A percentile compares a stretch with the other conserved stretches of the same genome.
Conservation (phyloP, 2,329 filamentous ascomycete genomes). For the Colletotrichum higginsianum region DNA sequence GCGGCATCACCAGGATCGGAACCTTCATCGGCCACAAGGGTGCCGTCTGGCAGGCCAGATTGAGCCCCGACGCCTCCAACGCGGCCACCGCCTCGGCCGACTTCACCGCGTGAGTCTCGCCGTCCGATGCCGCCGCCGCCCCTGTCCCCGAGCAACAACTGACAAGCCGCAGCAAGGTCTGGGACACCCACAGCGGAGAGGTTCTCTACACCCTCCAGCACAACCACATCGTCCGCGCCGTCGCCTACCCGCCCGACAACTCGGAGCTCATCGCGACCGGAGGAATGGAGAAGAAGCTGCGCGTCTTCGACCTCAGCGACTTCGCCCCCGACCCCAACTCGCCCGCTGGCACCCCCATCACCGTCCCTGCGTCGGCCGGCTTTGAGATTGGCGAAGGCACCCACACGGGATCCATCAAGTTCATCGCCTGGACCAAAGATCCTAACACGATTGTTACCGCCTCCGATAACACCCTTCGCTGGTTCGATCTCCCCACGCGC, state of each 20-base stretch:
- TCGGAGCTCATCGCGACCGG: slow-evolving; percentile 92
- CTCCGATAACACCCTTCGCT: slow-evolving; percentile 91
- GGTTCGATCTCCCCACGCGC: slow-evolving; percentile 90
- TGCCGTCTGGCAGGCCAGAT: slow-evolving; percentile 94
- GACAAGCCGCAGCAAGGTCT: slow-evolving; percentile 80
- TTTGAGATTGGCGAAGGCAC: slow-evolving; percentile 91
- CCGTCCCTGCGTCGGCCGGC: slow-evolving; percentile 72
- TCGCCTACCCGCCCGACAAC: slow-evolving; percentile 88
- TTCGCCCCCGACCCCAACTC: slow-evolving; percentile 57
- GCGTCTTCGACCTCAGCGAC: slow-evolving; percentile 88
- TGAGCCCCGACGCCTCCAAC: slow-evolving; percentile 88
- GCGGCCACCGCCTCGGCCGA: slow-evolving; percentile 96
- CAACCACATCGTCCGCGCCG: slow-evolving; percentile 93
- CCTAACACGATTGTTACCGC: slow-evolving; percentile 92
- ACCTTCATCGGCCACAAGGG: slow-evolving; percentile 99
- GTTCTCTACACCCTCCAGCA: slow-evolving; percentile 89
- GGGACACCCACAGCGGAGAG: slow-evolving; percentile 97
- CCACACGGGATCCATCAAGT: slow-evolving; percentile 92
- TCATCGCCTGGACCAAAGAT: slow-evolving; percentile 93
- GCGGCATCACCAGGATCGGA: slow-evolving; percentile 86
- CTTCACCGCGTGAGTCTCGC: slow-evolving; percentile 83
- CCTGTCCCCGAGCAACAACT: background rate
- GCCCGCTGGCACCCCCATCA: slow-evolving; percentile 54
- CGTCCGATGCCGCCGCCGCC: background rate
- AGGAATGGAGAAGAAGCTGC: slow-evolving; percentile 95